A percentile compares a stretch with the other conserved stretches of the same genome.
Evolutionary conservation across 768 basidiomycete genomes (phyloP).

Genomic region (Lentinula sp.): DNA sequence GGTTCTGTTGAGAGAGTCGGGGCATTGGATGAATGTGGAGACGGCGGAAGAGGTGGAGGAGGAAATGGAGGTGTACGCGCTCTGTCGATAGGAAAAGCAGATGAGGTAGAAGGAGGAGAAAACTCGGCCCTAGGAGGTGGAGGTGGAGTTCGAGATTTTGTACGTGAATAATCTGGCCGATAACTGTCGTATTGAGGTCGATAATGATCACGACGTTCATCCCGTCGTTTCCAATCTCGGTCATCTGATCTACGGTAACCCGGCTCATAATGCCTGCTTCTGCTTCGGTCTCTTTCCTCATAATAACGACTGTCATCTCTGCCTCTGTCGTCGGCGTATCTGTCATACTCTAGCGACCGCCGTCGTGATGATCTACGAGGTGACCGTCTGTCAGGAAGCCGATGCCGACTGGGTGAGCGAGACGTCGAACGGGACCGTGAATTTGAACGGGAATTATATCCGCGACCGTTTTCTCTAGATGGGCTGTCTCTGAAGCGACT

Average conservation of each 20-base stretch:
- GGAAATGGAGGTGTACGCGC: conserved; percentile 9
- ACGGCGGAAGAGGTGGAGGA: conserved; percentile 4
- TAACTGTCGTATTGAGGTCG: conserved; percentile 14
- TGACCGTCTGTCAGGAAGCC: conserved; percentile 25
- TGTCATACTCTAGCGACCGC: neutral
- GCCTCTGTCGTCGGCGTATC: conserved; percentile 3
- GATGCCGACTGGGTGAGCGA: conserved; percentile 26
- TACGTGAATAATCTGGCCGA: neutral
- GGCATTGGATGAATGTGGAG: conserved; percentile 16
- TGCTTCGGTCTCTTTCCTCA: conserved; percentile 22
- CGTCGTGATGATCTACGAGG: conserved; percentile 22
- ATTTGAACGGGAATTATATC: conserved; percentile 12
- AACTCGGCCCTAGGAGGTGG: neutral
- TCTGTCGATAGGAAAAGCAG: conserved; percentile 8
- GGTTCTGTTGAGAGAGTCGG: conserved; percentile 12
- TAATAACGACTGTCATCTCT: neutral
- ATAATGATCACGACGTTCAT: conserved; percentile 16
- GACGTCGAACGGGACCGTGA: conserved; percentile 34
- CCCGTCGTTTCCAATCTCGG: conserved; percentile 30
- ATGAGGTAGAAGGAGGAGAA: neutral
- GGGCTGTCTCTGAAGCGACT: conserved; percentile 19
- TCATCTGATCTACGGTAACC: conserved; percentile 21
- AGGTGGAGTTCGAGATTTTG: neutral
- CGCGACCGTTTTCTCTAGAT: conserved; percentile 27
- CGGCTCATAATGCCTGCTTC: conserved; percentile 17